Evolutionary conservation across 768 basidiomycete species (phyloP).

Genomic region (Tylopilus intermedius): DNA sequence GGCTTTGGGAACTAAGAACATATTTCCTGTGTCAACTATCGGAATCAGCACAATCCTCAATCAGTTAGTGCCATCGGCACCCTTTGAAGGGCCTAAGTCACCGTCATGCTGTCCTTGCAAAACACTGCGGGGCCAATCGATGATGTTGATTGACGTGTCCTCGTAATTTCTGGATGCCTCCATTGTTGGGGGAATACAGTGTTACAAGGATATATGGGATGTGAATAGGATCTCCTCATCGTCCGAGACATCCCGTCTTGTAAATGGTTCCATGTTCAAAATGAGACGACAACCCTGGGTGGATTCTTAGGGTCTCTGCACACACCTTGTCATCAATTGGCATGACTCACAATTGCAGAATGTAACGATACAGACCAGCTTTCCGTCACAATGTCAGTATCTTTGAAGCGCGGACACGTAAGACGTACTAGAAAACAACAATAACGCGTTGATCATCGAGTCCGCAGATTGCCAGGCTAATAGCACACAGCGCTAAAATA

Average conservation of each 20-base stretch:
- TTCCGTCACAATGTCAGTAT: neutral
- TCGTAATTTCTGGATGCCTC: neutral
- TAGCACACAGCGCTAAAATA: constrained; percentile 1
- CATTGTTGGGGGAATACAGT: neutral
- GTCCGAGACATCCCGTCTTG: neutral
- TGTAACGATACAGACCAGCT: constrained; percentile 16
- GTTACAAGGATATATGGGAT: constrained; percentile 4
- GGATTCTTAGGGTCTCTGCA: neutral
- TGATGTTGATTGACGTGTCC: neutral
- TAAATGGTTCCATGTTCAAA: constrained; percentile 21
- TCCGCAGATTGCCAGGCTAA: neutral
- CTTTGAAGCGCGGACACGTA: neutral
- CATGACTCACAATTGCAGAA: constrained; percentile 16
- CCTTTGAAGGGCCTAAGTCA: neutral
- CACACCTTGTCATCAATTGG: neutral
- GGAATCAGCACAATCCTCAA: neutral
- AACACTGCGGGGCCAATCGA: neutral
- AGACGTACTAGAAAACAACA: constrained; percentile 5
- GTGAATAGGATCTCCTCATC: constrained; percentile 11
- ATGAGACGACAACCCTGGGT: constrained; percentile 22
- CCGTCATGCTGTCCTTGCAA: neutral
- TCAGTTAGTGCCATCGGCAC: neutral
- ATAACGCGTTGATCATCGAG: constrained; percentile 1
- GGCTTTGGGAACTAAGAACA: neutral
- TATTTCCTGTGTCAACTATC: neutral